These are phyloP conservation scores for Nigrospora oryzae DNA, from an alignment of 2,329 filamentous ascomycete species.

Conservation along the genomic window DNA sequence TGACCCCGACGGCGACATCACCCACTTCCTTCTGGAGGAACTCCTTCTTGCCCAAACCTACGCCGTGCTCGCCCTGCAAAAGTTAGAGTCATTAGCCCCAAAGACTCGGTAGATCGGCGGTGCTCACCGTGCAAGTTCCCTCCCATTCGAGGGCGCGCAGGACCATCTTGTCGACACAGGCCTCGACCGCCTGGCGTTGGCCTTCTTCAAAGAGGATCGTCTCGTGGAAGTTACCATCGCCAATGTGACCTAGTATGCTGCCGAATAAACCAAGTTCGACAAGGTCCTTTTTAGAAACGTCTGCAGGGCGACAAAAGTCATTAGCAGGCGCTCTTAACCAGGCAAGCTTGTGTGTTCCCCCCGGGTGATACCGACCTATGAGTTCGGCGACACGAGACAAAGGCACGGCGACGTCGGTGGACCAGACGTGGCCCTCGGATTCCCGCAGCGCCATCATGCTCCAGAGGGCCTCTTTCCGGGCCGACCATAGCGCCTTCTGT, in stretches of 20 bases:
- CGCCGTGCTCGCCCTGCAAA: constrained; percentile 60
- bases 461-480: constrained; percentile 59
- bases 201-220: constrained; percentile 29
- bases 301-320: constrained; percentile 15
- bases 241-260: constrained; percentile 57
- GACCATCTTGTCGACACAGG: constrained; percentile 56
- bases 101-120: constrained; percentile 12
- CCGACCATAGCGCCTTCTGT: constrained; percentile 56
- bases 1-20: constrained; percentile 71
- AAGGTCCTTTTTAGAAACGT: constrained; percentile 50
- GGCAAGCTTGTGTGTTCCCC: background rate
- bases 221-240: constrained; percentile 59
- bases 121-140: constrained; percentile 47
- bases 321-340: too few relatives aligned
- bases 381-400: constrained; percentile 50
- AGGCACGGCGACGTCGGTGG: constrained; percentile 61
- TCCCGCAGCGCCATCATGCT: constrained; percentile 47
- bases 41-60: constrained; percentile 81
- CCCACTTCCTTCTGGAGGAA: constrained; percentile 76
- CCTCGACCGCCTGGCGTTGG: constrained; percentile 31
- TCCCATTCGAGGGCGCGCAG: constrained; percentile 58
- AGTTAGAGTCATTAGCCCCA: background rate
- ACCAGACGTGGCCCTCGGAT: constrained; percentile 50
- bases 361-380: constrained; percentile 26
- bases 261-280: constrained; percentile 46